Conservation (phyloP, 2,329 filamentous ascomycete genomes). For the Parafenestella ontariensis region DNA sequence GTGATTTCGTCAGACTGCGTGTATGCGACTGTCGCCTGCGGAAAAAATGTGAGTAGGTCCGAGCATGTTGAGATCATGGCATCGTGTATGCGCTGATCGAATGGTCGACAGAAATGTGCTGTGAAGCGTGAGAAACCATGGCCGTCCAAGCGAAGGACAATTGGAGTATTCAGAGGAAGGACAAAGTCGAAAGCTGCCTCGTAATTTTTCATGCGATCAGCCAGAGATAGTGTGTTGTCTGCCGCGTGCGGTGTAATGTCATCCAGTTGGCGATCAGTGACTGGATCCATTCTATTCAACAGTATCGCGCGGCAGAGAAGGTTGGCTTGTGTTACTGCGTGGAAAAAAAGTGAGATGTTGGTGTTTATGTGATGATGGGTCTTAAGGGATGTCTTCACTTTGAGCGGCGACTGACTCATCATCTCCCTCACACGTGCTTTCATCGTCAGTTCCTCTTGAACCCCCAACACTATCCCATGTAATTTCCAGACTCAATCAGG, state of each 20-base stretch:
- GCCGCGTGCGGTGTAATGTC: neutral
- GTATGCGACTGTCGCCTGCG: slow-evolving; percentile 38
- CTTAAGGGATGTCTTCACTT: neutral
- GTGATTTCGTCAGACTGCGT: slow-evolving; percentile 46
- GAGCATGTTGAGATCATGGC: slow-evolving; percentile 37
- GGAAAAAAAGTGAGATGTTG: too few relatives aligned
- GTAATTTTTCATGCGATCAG: slow-evolving; percentile 42
- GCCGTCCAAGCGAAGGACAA: slow-evolving; percentile 40
- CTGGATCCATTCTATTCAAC: neutral
- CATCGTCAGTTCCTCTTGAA: neutral
- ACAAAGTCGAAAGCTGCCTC: slow-evolving; percentile 34
- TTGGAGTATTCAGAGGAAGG: slow-evolving; percentile 25
- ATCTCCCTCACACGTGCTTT: neutral
- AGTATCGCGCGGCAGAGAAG: neutral
- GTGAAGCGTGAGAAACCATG: slow-evolving; percentile 43
- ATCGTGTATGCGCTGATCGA: slow-evolving; percentile 41
- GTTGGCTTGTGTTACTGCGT: neutral
- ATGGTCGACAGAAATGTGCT: slow-evolving; percentile 33
- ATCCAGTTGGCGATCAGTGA: neutral
- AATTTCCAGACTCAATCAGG: neutral
- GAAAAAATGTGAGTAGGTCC: slow-evolving; percentile 38
- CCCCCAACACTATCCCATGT: neutral
- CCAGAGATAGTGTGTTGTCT: slow-evolving; percentile 22
- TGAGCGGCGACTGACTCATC: neutral
- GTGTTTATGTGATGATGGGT: neutral